Percentiles rank a stretch among this genome's conserved stretches.
Evolutionary conservation across 2,329 filamentous ascomycete species (phyloP).

Genomic region (Emmonsiellopsis sp.): DNA sequence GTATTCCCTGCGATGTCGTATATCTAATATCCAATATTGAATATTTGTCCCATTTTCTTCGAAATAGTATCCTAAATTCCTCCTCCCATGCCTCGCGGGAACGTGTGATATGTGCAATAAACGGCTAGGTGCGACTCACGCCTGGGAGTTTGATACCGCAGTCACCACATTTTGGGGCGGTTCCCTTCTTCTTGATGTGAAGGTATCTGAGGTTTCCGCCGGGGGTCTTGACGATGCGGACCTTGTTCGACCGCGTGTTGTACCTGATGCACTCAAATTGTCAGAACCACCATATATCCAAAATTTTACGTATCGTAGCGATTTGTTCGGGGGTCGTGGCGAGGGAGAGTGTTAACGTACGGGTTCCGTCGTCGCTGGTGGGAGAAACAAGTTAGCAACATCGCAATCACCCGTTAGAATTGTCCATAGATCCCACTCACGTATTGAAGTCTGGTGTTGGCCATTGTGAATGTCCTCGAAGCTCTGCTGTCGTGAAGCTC

Average conservation of each 20-base stretch:
- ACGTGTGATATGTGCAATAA: background rate
- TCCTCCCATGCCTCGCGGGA: background rate
- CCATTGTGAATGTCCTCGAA: slow-evolving; percentile 41
- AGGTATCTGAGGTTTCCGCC: slow-evolving; percentile 92
- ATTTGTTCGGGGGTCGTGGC: background rate
- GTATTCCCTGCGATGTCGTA: background rate
- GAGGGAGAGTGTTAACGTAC: slow-evolving; percentile 45
- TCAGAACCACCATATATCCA: background rate
- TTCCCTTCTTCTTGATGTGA: slow-evolving; percentile 99
- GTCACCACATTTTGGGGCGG: slow-evolving; percentile 98
- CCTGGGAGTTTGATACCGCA: slow-evolving; percentile 95
- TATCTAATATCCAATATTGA: background rate
- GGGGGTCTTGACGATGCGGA: slow-evolving; percentile 90
- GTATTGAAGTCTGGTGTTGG: slow-evolving; percentile 44
- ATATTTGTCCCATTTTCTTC: background rate
- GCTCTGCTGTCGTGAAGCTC: slow-evolving; percentile 27
- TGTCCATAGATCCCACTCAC: slow-evolving; percentile 21
- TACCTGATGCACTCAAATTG: slow-evolving; percentile 50
- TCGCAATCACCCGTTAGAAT: background rate
- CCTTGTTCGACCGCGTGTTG: slow-evolving; percentile 97
- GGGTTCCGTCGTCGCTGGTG: slow-evolving; percentile 66
- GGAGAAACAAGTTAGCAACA: slow-evolving; percentile 19
- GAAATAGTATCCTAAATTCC: background rate
- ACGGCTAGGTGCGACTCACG: slow-evolving; percentile 56
- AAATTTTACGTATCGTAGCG: background rate